Conservation (phyloP, 495 filamentous ascomycete genomes). For the Aspergillus leporis region DNA sequence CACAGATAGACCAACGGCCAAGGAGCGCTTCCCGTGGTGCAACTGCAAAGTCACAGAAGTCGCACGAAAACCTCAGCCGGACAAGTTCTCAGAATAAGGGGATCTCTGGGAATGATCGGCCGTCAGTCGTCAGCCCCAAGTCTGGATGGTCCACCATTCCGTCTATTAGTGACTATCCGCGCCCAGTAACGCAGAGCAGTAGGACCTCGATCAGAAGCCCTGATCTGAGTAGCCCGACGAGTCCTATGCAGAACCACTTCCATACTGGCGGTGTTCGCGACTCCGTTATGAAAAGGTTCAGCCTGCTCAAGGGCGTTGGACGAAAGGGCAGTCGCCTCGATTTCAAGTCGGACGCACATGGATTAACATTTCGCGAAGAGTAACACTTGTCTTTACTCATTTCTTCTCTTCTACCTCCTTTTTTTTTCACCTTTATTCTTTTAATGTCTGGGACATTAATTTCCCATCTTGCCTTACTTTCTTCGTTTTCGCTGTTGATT, state of each 20-base stretch:
- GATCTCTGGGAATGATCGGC: slow-evolving; percentile 20
- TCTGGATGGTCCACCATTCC: slow-evolving; percentile 45
- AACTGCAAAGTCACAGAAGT: slow-evolving; percentile 35
- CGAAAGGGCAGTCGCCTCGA: slow-evolving; percentile 48
- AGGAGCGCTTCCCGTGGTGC: slow-evolving; percentile 35
- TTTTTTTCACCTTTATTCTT: slow-evolving; percentile 18
- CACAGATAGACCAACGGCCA: slow-evolving; percentile 31
- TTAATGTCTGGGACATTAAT: slow-evolving; percentile 32
- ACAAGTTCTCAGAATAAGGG: slow-evolving; percentile 34
- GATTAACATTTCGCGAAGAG: slow-evolving; percentile 38
- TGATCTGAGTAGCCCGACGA: slow-evolving; percentile 3
- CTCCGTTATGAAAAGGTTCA: slow-evolving; percentile 50
- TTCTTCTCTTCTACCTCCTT: slow-evolving; percentile 19
- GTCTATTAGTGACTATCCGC: slow-evolving; percentile 38
- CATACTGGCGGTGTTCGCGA: slow-evolving; percentile 36
- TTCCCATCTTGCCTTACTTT: slow-evolving; percentile 4
- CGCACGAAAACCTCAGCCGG: slow-evolving; percentile 36
- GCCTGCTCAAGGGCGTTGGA: slow-evolving; percentile 46
- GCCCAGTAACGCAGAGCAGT: slow-evolving; percentile 39
- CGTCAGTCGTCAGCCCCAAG: slow-evolving; percentile 26
- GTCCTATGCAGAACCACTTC: slow-evolving; percentile 5
- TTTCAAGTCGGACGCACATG: slow-evolving; percentile 34
- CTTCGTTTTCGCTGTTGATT: slow-evolving; percentile 6
- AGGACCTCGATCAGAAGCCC: slow-evolving; percentile 21
- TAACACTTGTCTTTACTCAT: slow-evolving; percentile 20